phyloP scores from a whole-genome alignment of 345 rosid genomes.

The Hibiscus trionum region DNA sequence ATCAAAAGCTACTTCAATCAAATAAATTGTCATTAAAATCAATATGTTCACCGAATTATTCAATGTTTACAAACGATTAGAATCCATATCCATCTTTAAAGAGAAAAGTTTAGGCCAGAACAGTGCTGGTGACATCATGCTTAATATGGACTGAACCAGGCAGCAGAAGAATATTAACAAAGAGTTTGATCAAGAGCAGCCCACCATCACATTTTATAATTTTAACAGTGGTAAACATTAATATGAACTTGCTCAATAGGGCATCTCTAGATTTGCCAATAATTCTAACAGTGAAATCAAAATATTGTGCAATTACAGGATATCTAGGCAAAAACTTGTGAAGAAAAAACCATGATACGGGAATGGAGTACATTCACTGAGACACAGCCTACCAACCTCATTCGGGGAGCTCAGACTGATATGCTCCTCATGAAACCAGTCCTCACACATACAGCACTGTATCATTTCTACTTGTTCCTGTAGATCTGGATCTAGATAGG shows the following conservation, averaged over 20 bases:
- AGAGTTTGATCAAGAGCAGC: not conserved
- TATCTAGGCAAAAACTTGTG: not conserved
- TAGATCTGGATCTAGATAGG: slow-evolving; percentile 86
- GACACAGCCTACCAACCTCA: slow-evolving; percentile 35
- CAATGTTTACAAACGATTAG: not conserved
- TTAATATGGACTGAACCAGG: not conserved
- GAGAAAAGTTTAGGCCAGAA: not conserved
- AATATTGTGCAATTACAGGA: not conserved
- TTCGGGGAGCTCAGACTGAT: slow-evolving; percentile 52
- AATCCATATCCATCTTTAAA: not conserved
- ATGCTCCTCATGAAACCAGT: slow-evolving; percentile 96
- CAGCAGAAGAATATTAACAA: not conserved
- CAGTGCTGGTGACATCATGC: not conserved
- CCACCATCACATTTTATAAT: not conserved
- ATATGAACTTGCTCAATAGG: not conserved
- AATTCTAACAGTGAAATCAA: not conserved
- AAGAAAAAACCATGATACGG: not conserved
- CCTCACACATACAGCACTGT: slow-evolving; percentile 93
- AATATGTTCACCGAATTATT: not conserved
- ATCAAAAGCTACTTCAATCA: not conserved
- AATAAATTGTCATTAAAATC: not conserved
- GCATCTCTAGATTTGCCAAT: not conserved
- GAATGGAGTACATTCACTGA: not conserved
- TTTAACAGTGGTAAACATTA: not conserved
- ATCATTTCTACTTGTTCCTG: slow-evolving; percentile 97